Conservation (phyloP, 441 rosid genomes). For the Mallotus repandus region DNA sequence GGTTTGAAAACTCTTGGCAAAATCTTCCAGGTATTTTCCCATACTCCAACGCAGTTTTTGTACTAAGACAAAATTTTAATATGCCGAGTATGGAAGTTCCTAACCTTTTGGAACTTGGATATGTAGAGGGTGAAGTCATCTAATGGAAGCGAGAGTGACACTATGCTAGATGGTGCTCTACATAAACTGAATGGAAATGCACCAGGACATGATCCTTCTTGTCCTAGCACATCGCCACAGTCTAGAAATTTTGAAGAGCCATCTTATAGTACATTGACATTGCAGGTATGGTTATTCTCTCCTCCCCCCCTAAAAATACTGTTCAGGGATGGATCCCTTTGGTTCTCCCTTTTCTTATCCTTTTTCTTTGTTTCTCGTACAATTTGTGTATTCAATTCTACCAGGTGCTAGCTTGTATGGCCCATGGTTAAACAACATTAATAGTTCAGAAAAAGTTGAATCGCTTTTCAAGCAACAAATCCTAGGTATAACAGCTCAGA, state of each 20-base stretch:
- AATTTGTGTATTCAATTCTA: background rate
- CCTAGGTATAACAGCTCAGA: background rate
- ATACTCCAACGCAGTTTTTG: background rate
- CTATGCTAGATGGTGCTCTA: conserved; percentile 32
- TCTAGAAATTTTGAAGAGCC: conserved; percentile 45
- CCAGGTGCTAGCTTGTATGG: background rate
- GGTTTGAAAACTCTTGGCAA: conserved; percentile 89
- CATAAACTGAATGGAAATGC: conserved; percentile 57
- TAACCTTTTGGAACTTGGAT: background rate
- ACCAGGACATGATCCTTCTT: conserved; percentile 31
- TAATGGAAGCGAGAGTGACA: conserved; percentile 57
- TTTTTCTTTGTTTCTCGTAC: background rate
- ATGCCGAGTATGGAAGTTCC: background rate
- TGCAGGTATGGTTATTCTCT: conserved; percentile 52
- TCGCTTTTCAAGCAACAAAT: too few relatives aligned
- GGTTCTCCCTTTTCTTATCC: conserved; percentile 8
- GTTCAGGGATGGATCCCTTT: background rate
- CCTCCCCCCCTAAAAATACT: too few relatives aligned
- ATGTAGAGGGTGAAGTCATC: conserved; percentile 43
- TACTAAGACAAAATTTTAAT: background rate
- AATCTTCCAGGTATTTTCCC: conserved; percentile 73
- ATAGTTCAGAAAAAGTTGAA: background rate
- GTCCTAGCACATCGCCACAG: conserved; percentile 41
- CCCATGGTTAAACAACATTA: background rate
- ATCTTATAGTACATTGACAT: conserved; percentile 36